Conservation (phyloP, 495 filamentous ascomycete species). For the Pyronema domesticum region DNA sequence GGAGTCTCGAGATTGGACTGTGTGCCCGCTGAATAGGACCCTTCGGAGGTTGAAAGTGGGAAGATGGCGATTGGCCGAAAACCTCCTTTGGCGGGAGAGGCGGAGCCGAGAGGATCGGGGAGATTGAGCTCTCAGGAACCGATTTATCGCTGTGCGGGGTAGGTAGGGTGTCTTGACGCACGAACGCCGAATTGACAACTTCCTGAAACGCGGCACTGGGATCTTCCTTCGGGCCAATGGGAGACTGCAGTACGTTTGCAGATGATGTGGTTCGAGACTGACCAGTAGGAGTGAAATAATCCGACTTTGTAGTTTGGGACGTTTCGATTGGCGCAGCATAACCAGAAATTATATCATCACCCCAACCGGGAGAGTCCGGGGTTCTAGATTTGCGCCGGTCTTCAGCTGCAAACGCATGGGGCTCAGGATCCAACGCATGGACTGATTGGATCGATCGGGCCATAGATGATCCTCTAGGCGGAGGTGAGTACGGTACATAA, state of each 20-base stretch:
- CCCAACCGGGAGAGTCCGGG: slow-evolving; percentile 1
- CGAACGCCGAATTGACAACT: slow-evolving; percentile 12
- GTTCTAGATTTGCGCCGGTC: neutral
- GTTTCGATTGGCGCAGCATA: slow-evolving; percentile 4
- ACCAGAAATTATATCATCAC: slow-evolving; percentile 18
- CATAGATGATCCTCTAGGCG: neutral
- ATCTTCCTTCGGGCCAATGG: neutral
- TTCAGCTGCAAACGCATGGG: neutral
- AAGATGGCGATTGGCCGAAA: neutral
- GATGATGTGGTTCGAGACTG: neutral
- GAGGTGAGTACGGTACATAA: neutral
- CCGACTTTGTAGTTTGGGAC: neutral
- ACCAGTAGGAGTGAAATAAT: slow-evolving; percentile 1
- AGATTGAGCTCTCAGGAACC: neutral
- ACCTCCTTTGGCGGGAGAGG: neutral
- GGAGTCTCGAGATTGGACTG: too few species aligned
- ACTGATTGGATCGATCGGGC: too few species aligned
- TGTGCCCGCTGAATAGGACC: neutral
- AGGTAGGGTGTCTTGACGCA: slow-evolving; percentile 8
- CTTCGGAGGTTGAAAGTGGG: neutral
- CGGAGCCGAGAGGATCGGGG: slow-evolving; percentile 6
- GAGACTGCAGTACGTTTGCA: neutral
- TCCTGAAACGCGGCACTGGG: slow-evolving; percentile 11
- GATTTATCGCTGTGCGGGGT: slow-evolving; percentile 6
- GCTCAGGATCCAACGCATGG: neutral